phyloP scores from a whole-genome alignment of 768 basidiomycete genomes.

The Kwoniella bestiolae region DNA sequence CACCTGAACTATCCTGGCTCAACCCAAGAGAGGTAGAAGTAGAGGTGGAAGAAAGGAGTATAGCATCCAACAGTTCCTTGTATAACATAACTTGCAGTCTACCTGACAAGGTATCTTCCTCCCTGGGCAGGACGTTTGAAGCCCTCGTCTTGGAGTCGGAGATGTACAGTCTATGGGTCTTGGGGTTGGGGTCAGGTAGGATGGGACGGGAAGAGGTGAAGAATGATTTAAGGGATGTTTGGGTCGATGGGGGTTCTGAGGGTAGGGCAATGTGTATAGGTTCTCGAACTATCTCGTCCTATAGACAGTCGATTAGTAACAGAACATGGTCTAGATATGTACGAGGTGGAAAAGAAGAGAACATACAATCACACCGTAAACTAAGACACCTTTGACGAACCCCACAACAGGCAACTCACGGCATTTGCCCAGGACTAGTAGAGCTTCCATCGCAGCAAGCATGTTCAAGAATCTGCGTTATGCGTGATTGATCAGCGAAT shows the following conservation, averaged over 20 bases:
- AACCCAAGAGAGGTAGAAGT: background rate
- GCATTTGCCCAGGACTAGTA: constrained; percentile 61
- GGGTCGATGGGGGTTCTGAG: constrained; percentile 18
- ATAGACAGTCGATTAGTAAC: background rate
- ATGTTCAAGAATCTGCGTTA: constrained; percentile 81
- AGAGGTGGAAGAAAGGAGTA: constrained; percentile 33
- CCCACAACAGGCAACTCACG: constrained; percentile 86
- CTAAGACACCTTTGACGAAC: constrained; percentile 67
- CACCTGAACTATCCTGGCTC: background rate
- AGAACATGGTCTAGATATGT: too few relatives aligned
- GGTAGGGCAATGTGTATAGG: constrained; percentile 26
- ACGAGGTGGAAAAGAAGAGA: too few relatives aligned
- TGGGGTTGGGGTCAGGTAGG: constrained; percentile 11
- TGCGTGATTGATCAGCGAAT: too few relatives aligned
- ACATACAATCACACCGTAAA: constrained; percentile 72
- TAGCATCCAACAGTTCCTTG: constrained; percentile 55
- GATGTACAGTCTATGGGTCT: constrained; percentile 51
- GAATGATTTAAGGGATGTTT: constrained; percentile 39
- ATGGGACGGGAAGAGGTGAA: constrained; percentile 22
- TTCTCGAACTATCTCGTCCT: constrained; percentile 57
- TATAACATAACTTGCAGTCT: constrained; percentile 58
- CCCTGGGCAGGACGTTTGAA: constrained; percentile 48
- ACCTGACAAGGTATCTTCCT: constrained; percentile 53
- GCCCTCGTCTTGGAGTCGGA: constrained; percentile 58
- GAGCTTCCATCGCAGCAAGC: constrained; percentile 66